Conservation (phyloP, 306 rosid genomes). For the Lathyrus aphaca region DNA sequence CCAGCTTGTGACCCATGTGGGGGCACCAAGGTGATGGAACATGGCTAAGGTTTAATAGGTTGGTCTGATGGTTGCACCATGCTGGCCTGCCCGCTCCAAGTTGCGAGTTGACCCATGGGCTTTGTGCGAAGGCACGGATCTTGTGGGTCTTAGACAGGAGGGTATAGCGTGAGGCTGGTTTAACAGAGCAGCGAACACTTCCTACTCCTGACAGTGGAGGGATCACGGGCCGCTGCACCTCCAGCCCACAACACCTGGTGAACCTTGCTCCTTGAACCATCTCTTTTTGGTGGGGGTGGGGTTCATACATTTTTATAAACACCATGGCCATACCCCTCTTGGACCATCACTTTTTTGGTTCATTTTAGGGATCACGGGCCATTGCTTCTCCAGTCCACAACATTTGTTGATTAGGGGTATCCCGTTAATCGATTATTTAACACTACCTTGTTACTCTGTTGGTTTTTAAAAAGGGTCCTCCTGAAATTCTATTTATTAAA, state of each 20-base stretch:
- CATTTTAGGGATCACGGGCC: too few species aligned
- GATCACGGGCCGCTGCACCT: not conserved
- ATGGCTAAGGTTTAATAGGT: not conserved
- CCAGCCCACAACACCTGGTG: not conserved
- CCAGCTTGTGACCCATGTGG: not conserved
- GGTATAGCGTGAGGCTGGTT: not conserved
- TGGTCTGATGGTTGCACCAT: not conserved
- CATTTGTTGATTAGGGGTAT: too few species aligned
- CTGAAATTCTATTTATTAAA: too few species aligned
- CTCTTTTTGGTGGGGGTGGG: too few species aligned
- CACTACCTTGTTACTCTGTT: too few species aligned
- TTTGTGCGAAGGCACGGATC: not conserved
- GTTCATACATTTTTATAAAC: too few species aligned
- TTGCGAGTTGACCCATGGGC: not conserved
- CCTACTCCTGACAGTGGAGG: not conserved
- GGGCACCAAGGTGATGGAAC: not conserved
- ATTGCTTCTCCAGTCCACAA: too few species aligned
- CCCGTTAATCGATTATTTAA: too few species aligned
- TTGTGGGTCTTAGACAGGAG: not conserved
- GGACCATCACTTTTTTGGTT: too few species aligned
- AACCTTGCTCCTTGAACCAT: slow-evolving; percentile 7
- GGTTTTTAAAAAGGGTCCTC: too few species aligned
- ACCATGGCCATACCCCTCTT: too few species aligned
- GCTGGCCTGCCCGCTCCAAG: not conserved
- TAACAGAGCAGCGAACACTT: not conserved